Base-by-base conservation (phyloP, 2,329 filamentous ascomycete species). In the Beauveria sp. region DNA sequence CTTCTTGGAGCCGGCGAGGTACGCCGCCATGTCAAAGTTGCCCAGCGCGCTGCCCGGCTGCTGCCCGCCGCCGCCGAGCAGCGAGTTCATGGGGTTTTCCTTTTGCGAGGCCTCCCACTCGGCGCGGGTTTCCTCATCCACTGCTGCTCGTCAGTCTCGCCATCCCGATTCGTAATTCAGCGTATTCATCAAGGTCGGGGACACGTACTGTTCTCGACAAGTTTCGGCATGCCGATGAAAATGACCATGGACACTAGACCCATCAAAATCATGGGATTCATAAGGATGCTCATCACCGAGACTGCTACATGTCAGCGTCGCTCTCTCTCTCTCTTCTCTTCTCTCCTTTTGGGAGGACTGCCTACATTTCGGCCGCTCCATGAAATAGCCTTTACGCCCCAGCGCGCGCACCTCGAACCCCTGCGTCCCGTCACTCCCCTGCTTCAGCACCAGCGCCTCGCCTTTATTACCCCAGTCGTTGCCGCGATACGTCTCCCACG, bases 241-340 rank as follows among this genome's bases (percentile, higher is more conserved):
- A 97, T 79, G 5, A 78, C 87, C 79, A 97, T 85, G 64, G 88
- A 91, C 44, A 94, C 86, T 40, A 96, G 76, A 5, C 89, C 92
- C 79, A 99, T 88, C 63, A 99, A 82, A 65, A 97, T 97, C 92
- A 97, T 97, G 3, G 94, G 94, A 71, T 91, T 96, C 79, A 94
- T 94, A 68, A 97, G 80, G 61, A 97, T 86, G 62, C 84, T 84
- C 61, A 97, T 70, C n/a, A 92, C 81, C 20, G 87, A 91, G 76
- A 93, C 89, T 91, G 66, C 51, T 5, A 34, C 30, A 14, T 14
- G 30, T 26, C 14, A 30, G 14, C 18, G 18, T 5, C 43, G 53
- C 64, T 16, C 18, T 55, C n/a, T 40, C 64, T 16, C 18, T 55
- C 10, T 40, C 30, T 53, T 40, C 30, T 40, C n/a, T 40, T 8